Evolutionary conservation across 352 stramenopile species (phyloP), one percentile per base, ranked within the genome.

Genomic region (Globisporangium nodosum): DNA sequence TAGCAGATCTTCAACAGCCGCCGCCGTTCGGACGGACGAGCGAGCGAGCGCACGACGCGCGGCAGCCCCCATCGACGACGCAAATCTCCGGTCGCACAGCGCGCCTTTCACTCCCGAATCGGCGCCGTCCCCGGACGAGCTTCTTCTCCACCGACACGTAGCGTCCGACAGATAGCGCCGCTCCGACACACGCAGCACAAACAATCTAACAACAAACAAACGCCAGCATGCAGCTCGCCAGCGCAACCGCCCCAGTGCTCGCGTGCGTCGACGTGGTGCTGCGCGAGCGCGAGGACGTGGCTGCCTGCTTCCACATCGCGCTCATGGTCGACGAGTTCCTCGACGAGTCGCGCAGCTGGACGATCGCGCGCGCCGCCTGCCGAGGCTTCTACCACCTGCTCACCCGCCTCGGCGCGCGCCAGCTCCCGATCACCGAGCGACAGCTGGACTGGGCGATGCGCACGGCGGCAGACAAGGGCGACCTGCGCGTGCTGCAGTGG

Each of bases 361-460:
- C 71, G 40, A 66, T 91, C 24, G 72, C 76, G 37, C 66, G 68
- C 30, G 79, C 78, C 35, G 78, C 81, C 27, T 81, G 75, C 56
- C 59, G 56, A 33, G 81, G 81, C n/a, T 73, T 78, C 63, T 52
- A 73, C 56, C 70, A 73, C 59, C 65, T 88, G 55, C 71, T 88
- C 15, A 54, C 82, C 54, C 74, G 69, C 2, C 61, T 91, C 31
- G 71, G 73, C 5, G 63, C 60, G 33, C 61, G 63, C 33, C 68
- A 81, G 45, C 21, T 56, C 20, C 64, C 69, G 8, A 71, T 89
- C 33, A 68, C 71, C 31, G 61, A 74, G 21, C 70, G 69, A 13
- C 71, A 91, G 45, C 66, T 91, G 18, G 81, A 89, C 63, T 86
- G 81, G 71, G 76, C 74, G 15, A 76, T 88, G 50, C 77, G 81